These are phyloP conservation scores for Fusarium sp. DNA, from an alignment of 2,329 filamentous ascomycete species.

Conservation along the genomic window DNA sequence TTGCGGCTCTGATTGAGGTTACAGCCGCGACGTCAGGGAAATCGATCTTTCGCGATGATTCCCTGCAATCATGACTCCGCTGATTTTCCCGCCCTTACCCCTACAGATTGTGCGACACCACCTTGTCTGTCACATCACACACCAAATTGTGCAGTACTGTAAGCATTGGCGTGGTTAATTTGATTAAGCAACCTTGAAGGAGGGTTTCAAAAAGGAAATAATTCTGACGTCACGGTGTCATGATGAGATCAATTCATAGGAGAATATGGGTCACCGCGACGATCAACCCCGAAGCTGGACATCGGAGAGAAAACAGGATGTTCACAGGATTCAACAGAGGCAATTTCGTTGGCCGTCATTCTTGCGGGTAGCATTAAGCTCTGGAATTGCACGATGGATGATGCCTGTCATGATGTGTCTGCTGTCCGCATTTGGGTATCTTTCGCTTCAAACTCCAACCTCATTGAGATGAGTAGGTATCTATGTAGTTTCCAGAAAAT, in stretches of 20 bases:
- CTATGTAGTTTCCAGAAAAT: slow-evolving; percentile 28
- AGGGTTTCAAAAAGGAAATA: background rate
- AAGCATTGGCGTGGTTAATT: background rate
- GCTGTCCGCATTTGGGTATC: slow-evolving; percentile 38
- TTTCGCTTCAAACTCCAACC: slow-evolving; percentile 33
- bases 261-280: slow-evolving; percentile 19
- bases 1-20: slow-evolving; percentile 27
- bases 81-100: slow-evolving; percentile 12
- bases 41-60: slow-evolving; percentile 16
- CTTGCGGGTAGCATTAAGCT: slow-evolving; percentile 8
- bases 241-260: slow-evolving; percentile 35
- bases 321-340: background rate
- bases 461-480: slow-evolving; percentile 47
- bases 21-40: slow-evolving; percentile 30
- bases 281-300: slow-evolving; percentile 23
- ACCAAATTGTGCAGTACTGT: background rate
- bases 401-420: slow-evolving; percentile 22
- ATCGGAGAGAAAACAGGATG: background rate
- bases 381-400: slow-evolving; percentile 9
- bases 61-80: slow-evolving; percentile 27
- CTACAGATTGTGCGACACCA: slow-evolving; percentile 3
- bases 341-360: slow-evolving; percentile 19
- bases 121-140: slow-evolving; percentile 8
- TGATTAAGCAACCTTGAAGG: slow-evolving; percentile 9
- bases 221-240: slow-evolving; percentile 39